These are phyloP conservation scores for Cordyceps farinosa DNA, from an alignment of 2,329 filamentous ascomycete species.

Conservation along the genomic window DNA sequence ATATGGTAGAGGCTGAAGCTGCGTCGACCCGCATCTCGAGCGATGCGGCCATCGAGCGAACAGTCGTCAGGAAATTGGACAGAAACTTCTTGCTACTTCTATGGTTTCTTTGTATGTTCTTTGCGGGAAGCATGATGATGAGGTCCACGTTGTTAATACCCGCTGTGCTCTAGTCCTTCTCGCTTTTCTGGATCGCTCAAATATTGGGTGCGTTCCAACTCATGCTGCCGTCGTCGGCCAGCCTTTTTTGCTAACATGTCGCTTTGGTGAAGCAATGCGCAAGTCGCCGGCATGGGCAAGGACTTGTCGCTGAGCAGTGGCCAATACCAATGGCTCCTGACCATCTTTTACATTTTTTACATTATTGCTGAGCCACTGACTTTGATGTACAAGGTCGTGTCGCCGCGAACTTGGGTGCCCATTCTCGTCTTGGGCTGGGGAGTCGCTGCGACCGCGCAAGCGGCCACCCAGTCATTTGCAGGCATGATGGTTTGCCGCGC, in stretches of 20 bases:
- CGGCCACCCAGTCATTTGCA: slow-evolving; percentile 22
- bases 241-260: neutral
- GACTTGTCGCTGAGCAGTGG: slow-evolving; percentile 21
- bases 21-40: too few species aligned
- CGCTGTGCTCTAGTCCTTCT: neutral
- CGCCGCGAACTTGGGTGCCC: slow-evolving; percentile 24
- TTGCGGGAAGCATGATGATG: neutral
- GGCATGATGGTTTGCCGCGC: slow-evolving; percentile 24
- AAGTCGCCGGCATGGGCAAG: slow-evolving; percentile 24
- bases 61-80: slow-evolving; percentile 11
- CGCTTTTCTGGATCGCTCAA: slow-evolving; percentile 16
- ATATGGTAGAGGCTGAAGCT: neutral
- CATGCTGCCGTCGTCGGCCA: too few species aligned
- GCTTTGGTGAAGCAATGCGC: slow-evolving; percentile 22
- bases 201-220: slow-evolving; percentile 12
- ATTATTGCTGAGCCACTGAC: slow-evolving; percentile 25
- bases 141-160: neutral
- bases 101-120: slow-evolving; percentile 11
- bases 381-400: slow-evolving; percentile 26
- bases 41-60: neutral
- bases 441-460: slow-evolving; percentile 22
- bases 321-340: slow-evolving; percentile 27
- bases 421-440: slow-evolving; percentile 25
- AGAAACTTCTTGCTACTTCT: slow-evolving; percentile 9
- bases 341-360: slow-evolving; percentile 27